Conservation (phyloP, 2,329 filamentous ascomycete species). For the Mycocentrospora acerina region DNA sequence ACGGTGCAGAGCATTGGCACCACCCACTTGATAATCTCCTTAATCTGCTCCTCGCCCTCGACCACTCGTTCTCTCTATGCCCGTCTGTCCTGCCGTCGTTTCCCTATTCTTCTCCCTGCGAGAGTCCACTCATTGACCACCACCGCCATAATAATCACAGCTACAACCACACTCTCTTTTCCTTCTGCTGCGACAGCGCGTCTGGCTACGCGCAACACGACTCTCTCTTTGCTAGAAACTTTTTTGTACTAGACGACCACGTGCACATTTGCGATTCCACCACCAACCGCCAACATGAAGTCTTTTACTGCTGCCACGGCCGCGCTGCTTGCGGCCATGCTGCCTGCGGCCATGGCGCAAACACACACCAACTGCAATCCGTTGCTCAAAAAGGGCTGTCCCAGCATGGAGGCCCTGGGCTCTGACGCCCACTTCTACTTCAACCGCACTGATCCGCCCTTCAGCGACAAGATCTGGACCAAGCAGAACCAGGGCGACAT, state of each 20-base stretch:
- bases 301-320: conserved; percentile 38
- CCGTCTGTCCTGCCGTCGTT: conserved; percentile 10
- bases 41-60: conserved; percentile 29
- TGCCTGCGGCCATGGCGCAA: conserved; percentile 63
- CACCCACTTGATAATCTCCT: conserved; percentile 3
- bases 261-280: conserved; percentile 6
- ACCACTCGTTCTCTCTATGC: conserved; percentile 18
- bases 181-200: conserved; percentile 23
- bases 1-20: not conserved
- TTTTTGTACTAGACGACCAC: too few species aligned
- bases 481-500: conserved; percentile 68
- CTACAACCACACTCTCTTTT: conserved; percentile 19
- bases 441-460: conserved; percentile 52
- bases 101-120: conserved; percentile 20
- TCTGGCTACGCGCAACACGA: conserved; percentile 39
- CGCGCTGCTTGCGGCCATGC: conserved; percentile 37
- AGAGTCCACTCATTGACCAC: conserved; percentile 34
- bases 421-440: conserved; percentile 55
- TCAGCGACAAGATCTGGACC: conserved; percentile 53
- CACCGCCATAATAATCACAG: too few species aligned
- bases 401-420: conserved; percentile 70
- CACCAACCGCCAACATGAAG: conserved; percentile 25
- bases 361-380: conserved; percentile 79
- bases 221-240: conserved; percentile 39
- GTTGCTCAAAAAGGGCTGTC: conserved; percentile 65